A percentile compares a stretch with the other conserved stretches of the same genome.
These are phyloP conservation scores for Suillus occidentalis DNA, from an alignment of 768 basidiomycete species.

Conservation along the genomic window DNA sequence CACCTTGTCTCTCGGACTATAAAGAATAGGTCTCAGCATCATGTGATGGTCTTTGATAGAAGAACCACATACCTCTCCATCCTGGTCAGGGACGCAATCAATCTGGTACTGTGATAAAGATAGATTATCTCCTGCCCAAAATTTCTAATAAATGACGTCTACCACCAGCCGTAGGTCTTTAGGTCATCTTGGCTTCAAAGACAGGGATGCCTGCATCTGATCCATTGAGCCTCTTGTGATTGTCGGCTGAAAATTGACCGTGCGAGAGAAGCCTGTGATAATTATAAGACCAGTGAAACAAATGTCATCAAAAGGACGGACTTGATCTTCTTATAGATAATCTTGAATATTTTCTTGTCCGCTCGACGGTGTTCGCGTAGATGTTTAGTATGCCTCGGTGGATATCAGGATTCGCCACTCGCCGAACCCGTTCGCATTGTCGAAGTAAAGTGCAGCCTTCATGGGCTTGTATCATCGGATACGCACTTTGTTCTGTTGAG, in stretches of 20 bases:
- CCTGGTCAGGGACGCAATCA: conserved; percentile 44
- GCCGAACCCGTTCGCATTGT: conserved; percentile 59
- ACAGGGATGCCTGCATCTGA: conserved; percentile 49
- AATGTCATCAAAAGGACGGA: conserved; percentile 26
- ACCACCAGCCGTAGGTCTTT: conserved; percentile 51
- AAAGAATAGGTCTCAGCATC: conserved; percentile 1
- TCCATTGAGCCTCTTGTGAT: conserved; percentile 59
- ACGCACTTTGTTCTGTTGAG: conserved; percentile 25
- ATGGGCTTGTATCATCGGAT: conserved; percentile 54
- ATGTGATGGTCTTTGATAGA: background rate
- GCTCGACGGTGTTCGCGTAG: conserved; percentile 47
- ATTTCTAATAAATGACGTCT: conserved; percentile 15
- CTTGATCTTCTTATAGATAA: conserved; percentile 71
- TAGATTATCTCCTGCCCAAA: background rate
- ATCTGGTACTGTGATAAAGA: conserved; percentile 43
- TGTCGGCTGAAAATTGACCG: conserved; percentile 67
- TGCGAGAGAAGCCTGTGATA: conserved; percentile 59
- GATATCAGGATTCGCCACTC: conserved; percentile 63
- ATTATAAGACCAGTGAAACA: background rate
- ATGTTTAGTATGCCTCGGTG: conserved; percentile 47
- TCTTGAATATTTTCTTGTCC: conserved; percentile 47
- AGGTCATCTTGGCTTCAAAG: conserved; percentile 69
- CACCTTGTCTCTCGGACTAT: conserved; percentile 43
- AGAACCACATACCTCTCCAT: conserved; percentile 24
- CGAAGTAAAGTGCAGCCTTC: conserved; percentile 61